Evolutionary conservation across 441 rosid species (phyloP).

Genomic region (Pelargonium citronellum): DNA sequence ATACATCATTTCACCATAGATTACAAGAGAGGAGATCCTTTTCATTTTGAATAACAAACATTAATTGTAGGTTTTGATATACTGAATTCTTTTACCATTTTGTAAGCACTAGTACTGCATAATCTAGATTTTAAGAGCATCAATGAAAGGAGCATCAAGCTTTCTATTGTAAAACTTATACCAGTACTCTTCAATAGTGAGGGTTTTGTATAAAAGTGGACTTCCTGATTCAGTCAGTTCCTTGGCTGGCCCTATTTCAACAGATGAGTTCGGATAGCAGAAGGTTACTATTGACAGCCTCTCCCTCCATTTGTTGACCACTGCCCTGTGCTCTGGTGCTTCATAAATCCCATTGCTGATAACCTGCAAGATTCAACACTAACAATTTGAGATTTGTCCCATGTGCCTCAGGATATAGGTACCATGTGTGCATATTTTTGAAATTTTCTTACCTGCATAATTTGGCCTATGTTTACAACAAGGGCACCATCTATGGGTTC

Average conservation of each 20-base stretch:
- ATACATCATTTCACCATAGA: background rate
- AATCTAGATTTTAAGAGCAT: slow-evolving; percentile 21
- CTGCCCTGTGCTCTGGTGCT: slow-evolving; percentile 32
- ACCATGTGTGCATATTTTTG: background rate
- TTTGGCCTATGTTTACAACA: slow-evolving; percentile 33
- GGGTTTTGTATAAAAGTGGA: slow-evolving; percentile 29
- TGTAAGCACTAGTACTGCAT: background rate
- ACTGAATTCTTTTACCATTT: background rate
- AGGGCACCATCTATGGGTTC: slow-evolving; percentile 29
- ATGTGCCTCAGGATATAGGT: background rate
- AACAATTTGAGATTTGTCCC: background rate
- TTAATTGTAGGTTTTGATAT: background rate
- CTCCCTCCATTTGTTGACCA: slow-evolving; percentile 31
- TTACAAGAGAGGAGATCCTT: slow-evolving; percentile 1
- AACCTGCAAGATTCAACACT: slow-evolving; percentile 24
- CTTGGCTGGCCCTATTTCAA: slow-evolving; percentile 26
- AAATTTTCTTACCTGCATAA: slow-evolving; percentile 23
- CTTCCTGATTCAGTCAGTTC: slow-evolving; percentile 21
- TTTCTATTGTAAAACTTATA: slow-evolving; percentile 22
- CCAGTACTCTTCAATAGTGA: slow-evolving; percentile 25
- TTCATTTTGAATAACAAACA: background rate
- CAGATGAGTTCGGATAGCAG: slow-evolving; percentile 30
- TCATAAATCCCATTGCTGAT: slow-evolving; percentile 34
- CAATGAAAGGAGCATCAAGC: slow-evolving; percentile 27
- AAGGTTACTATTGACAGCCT: slow-evolving; percentile 30